Base-by-base conservation (phyloP, 2,329 filamentous ascomycete species). In the Moelleriella libera region DNA sequence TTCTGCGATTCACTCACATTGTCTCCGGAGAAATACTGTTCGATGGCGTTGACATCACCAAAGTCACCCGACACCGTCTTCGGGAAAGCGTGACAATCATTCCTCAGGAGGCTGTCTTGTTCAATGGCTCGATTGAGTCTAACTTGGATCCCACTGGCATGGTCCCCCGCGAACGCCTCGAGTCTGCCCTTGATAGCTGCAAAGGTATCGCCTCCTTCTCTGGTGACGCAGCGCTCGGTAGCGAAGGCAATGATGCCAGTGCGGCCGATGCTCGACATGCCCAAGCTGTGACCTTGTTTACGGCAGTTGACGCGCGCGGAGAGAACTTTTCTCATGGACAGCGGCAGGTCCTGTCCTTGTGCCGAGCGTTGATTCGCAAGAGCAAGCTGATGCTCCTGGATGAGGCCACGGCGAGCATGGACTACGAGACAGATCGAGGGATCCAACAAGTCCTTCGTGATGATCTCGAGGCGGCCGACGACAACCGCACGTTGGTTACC, bases 101-200 rank as follows among this genome's bases (percentile, higher is more conserved):
- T 14, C 73, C 76, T 0, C 76, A 80, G 53, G 76, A 80, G 52
- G 71, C 76, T 0, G 72, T 76, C 14, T 62, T 80, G 6, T 76
- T 78, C 57, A 74, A 70, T 50, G 74, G 74, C 28, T 69, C 68
- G 9, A 67, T 76, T 9, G 61, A 63, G 44, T 71, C 69, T 11
- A 76, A 86, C 55, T 70, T 87, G 11, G 82, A 87, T 58, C 78
- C 83, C 0, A 78, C 80, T 40, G 69, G 73, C 34, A 67, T 73
- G 34, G 68, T 80, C 30, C 66, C 71, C 0, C 71, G 75, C 45
- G 63, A 63, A 1, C 68, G 72, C 39, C 68, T 86, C 0, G 68
- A 72, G 31, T 74, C 72, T 50, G 81, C 79, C 0, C 67, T 87
- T 5, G 69, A 75, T 31, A 75, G 80, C 43, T 83, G 82, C 53